Evolutionary conservation across 2,329 filamentous ascomycete genomes (phyloP).

Genomic region (Alternaria gaisen): DNA sequence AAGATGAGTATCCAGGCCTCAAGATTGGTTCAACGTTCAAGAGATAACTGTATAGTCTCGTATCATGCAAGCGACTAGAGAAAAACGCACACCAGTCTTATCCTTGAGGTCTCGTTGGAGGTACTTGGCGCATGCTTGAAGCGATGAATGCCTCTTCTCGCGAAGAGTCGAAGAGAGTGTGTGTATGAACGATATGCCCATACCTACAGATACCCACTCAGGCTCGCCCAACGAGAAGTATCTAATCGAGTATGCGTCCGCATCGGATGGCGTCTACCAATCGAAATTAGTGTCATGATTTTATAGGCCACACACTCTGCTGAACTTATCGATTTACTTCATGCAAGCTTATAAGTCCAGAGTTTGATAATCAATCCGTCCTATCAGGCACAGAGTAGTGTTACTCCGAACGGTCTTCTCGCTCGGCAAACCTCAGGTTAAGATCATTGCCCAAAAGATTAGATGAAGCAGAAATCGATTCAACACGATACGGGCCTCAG

Average conservation of each 20-base stretch:
- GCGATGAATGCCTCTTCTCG: background rate
- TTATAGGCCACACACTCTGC: background rate
- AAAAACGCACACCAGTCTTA: background rate
- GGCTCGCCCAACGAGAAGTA: background rate
- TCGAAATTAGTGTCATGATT: background rate
- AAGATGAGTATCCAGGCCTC: no score
- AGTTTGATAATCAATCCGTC: background rate
- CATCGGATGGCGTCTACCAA: background rate
- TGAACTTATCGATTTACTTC: background rate
- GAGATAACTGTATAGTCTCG: no score
- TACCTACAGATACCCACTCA: background rate
- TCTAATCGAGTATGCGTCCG: background rate
- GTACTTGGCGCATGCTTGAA: background rate
- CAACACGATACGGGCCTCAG: background rate
- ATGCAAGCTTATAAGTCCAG: background rate
- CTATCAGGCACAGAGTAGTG: background rate
- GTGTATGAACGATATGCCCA: background rate
- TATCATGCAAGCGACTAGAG: no score
- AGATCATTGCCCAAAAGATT: background rate
- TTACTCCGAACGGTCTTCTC: background rate
- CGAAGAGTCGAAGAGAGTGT: background rate
- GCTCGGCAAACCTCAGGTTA: background rate
- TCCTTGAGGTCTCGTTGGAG: background rate
- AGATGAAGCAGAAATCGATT: background rate
- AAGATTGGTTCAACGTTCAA: no score